These are phyloP conservation scores for Excoecaria agallocha DNA, from an alignment of 345 rosid genomes.

Conservation along the genomic window DNA sequence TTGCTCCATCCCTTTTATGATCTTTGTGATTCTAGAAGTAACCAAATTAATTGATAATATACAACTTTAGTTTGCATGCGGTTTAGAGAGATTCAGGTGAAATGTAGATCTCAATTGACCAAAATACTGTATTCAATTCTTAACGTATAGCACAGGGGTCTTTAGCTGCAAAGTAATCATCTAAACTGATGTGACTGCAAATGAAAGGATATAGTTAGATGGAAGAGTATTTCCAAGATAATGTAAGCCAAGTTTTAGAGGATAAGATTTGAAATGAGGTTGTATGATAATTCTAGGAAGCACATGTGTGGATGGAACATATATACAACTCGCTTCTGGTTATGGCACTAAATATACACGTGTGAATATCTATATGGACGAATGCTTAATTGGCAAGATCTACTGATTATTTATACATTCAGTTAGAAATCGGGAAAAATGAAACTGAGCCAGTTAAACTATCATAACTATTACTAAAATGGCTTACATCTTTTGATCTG, in stretches of 20 bases:
- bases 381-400: background rate
- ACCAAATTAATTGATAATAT: background rate
- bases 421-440: no score
- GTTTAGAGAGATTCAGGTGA: background rate
- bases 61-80: background rate
- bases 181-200: background rate
- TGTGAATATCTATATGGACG: background rate
- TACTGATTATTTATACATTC: no score
- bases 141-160: background rate
- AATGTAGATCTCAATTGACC: background rate
- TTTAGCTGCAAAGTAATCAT: background rate
- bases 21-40: background rate
- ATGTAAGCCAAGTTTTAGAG: background rate
- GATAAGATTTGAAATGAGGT: background rate
- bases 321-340: background rate
- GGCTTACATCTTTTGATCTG: background rate
- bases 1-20: background rate
- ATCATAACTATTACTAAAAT: background rate
- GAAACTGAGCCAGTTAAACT: background rate
- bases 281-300: no score
- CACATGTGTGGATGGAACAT: background rate
- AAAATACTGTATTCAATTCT: background rate
- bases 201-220: background rate
- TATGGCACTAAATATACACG: background rate
- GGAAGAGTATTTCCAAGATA: background rate